These are phyloP conservation scores for Atkinsonella hypoxylon DNA, from an alignment of 2,329 filamentous ascomycete species.

Conservation along the genomic window DNA sequence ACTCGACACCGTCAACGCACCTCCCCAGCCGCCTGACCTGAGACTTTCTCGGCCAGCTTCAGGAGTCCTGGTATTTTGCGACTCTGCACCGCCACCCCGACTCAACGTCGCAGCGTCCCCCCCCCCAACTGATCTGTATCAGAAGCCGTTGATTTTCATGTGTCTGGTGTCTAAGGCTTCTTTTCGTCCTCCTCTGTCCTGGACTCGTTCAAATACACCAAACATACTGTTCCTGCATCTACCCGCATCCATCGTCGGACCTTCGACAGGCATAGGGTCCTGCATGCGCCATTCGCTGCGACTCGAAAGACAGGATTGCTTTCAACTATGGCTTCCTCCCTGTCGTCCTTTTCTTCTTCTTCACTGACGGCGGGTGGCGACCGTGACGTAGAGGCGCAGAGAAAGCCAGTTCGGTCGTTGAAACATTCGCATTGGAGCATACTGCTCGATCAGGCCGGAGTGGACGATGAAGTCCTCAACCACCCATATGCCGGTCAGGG, in stretches of 20 bases:
- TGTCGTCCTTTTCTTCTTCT: not conserved
- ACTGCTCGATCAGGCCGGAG: slow-evolving; percentile 43
- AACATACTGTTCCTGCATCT: not conserved
- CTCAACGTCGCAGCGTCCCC: not conserved
- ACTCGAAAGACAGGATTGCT: not conserved
- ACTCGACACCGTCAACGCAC: no score
- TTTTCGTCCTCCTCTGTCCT: not conserved
- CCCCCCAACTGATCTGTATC: not conserved
- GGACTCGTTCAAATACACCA: not conserved
- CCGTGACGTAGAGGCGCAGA: slow-evolving; percentile 31
- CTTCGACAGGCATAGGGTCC: not conserved
- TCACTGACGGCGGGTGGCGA: slow-evolving; percentile 14
- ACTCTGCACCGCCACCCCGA: not conserved
- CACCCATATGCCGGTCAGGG: slow-evolving; percentile 48
- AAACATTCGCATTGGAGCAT: slow-evolving; percentile 36
- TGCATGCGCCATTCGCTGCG: not conserved
- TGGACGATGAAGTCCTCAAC: slow-evolving; percentile 44
- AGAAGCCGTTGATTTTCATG: not conserved
- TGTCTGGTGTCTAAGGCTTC: not conserved
- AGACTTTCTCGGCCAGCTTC: no score
- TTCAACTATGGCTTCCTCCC: slow-evolving; percentile 6
- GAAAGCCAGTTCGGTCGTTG: slow-evolving; percentile 12
- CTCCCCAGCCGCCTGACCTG: no score
- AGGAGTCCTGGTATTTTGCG: no score
- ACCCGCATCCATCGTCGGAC: not conserved